Percentiles rank a stretch among this genome's conserved stretches.
Conservation (phyloP, 2,329 filamentous ascomycete genomes). For the Xylaria sp. region DNA sequence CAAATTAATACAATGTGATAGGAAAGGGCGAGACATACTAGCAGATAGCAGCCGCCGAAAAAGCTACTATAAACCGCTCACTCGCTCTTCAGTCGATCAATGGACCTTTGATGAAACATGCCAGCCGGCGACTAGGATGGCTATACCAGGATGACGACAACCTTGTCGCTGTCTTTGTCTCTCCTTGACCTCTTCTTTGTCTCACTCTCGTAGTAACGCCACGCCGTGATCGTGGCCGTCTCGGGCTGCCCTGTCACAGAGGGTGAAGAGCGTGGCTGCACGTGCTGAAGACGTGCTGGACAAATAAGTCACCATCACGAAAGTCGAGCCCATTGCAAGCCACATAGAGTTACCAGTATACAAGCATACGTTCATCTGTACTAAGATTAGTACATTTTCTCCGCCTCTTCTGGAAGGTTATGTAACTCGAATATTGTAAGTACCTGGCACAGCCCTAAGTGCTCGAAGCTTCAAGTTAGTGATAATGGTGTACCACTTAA, state of each 20-base stretch:
- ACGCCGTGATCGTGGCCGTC: background rate
- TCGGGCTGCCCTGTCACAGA: constrained; percentile 16
- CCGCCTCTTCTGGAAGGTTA: background rate
- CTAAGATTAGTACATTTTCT: too few species aligned
- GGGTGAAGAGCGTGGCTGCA: constrained; percentile 30
- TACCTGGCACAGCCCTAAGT: background rate
- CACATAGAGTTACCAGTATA: constrained; percentile 12
- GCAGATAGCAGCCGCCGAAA: background rate
- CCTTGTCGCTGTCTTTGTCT: background rate
- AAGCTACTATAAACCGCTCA: background rate
- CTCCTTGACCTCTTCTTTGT: background rate
- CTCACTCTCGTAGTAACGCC: background rate
- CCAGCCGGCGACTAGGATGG: background rate
- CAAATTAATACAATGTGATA: background rate
- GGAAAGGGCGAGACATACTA: background rate
- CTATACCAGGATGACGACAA: background rate
- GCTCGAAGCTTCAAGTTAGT: background rate
- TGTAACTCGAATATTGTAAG: background rate
- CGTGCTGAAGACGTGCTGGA: constrained; percentile 32
- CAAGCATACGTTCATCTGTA: too few species aligned
- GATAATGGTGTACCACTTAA: constrained; percentile 9
- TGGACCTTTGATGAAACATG: background rate
- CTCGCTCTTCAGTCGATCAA: background rate
- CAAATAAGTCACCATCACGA: constrained; percentile 22
- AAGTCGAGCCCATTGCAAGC: constrained; percentile 32